Evolutionary conservation across 2,329 filamentous ascomycete genomes (phyloP), one percentile per base, ranked within the genome.

Genomic region (Diaporthe capsici): DNA sequence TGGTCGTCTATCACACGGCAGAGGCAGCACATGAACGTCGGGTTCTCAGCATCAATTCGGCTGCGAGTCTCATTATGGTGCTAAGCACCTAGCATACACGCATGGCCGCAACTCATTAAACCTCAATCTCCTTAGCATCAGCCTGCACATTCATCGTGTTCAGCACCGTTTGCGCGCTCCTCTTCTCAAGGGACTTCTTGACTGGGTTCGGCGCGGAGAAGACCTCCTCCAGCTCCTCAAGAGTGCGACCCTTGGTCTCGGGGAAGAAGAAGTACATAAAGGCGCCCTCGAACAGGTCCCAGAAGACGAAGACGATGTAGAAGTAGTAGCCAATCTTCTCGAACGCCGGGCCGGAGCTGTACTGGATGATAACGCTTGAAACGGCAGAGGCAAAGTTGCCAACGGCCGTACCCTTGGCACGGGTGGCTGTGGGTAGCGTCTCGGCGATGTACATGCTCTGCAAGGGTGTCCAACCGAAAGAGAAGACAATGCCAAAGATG

Each of bases 191-290:
- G 76, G 83, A 85, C 82, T 86, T 86, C 81, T 84, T 85, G 22
- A 88, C 86, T 0, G 87, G 87, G 78, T 88, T 85, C 2, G 80
- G 82, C 0, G 86, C 85, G n/a, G 83, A 82, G 78, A 89, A 89
- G 39, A 91, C 88, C 73, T 87, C 86, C 10, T 87, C 86, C 73
- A 91, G 76, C 80, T 91, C 89, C 81, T 91, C 89, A 44, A 91
- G 83, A 31, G 88, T 87, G 7, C 85, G 82, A n/a, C 85, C 85
- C 79, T 87, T 87, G 2, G 86, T 87, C 80, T 87, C 86, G 0
- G 85, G 85, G 78, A 86, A 90, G 78, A 88, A 86, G 77, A 90
- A 87, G 78, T 88, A 91, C 37, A 88, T 86, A 7, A 87, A 75
- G 0, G 79, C 82, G 8, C 80, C 83, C 75, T 87, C 86, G 25